Base-by-base conservation (phyloP, 805 yeast species). In the Ogataea neopini region DNA sequence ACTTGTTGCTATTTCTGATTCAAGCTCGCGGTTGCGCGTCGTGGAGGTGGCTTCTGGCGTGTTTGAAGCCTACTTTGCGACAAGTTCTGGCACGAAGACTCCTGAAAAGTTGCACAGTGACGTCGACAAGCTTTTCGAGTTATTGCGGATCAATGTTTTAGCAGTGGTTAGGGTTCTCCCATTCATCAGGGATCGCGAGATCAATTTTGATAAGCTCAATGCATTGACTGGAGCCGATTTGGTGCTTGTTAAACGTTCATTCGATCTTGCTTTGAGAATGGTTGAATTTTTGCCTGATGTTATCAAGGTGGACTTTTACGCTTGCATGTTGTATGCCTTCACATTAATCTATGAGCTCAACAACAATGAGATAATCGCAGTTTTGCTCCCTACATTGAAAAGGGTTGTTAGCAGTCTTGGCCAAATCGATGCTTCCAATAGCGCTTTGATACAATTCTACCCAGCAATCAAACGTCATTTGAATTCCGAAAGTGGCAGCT, bases 121-220 rank as follows among this genome's bases (percentile, higher is more conserved):
- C 43, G 83, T 87, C 45, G 96, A 88, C 56, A 88, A 87, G 58
- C 68, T 89, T 37, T 88, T 92, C 63, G 97, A 92, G 61, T 70
- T 91, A 20, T 67, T 90, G 42, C 74, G 96, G 52, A 75, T 90
- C 5, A 77, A 80, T 14, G 73, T 86, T 70, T 71, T 83, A 17
- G 84, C 88, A 0, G 67, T 90, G 14, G 75, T 83, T 22, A 74
- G 71, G 25, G 67, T 76, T 7, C 66, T 86, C 36, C 91, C 95
- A 7, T 77, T 81, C 44, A 68, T 84, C 34, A 75, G 77, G 47
- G 75, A 73, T 23, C 75, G 72, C 34, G 74, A 61, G 45, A 69
- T 76, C 40, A 54, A 52, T 39, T 20, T 52, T 45, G 59, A 54
- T 40, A 51, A 64, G 48, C 29, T 62, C 48, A 43, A 44, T 8